A percentile compares a stretch with the other conserved stretches of the same genome.
These are phyloP conservation scores for Paecilomyces niveus DNA, from an alignment of 2,329 filamentous ascomycete genomes.

Conservation along the genomic window DNA sequence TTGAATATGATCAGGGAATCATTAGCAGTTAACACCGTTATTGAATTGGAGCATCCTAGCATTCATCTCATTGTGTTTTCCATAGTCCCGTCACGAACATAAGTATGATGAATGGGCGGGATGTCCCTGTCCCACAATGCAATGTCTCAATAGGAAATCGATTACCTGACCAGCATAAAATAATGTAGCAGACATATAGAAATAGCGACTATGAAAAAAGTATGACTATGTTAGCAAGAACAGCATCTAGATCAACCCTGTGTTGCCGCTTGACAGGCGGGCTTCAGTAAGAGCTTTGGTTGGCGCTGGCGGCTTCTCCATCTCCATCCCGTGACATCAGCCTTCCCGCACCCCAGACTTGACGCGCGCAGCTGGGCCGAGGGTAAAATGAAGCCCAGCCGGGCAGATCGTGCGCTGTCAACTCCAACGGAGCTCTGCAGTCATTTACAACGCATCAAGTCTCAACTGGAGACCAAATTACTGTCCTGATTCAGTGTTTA, in stretches of 20 bases:
- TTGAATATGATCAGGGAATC: too few species aligned
- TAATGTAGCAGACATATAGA: neutral
- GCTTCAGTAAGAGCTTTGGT: neutral
- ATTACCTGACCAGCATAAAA: neutral
- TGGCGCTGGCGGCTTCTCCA: slow-evolving; percentile 1
- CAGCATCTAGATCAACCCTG: neutral
- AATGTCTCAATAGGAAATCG: neutral
- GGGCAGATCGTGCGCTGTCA: slow-evolving; percentile 1
- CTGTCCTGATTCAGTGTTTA: neutral
- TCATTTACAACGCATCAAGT: neutral
- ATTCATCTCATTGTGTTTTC: neutral
- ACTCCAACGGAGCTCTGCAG: slow-evolving; percentile 1
- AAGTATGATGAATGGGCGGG: neutral
- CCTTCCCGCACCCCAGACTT: slow-evolving; percentile 18
- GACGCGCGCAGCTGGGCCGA: slow-evolving; percentile 19
- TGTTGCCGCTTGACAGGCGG: neutral
- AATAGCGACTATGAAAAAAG: neutral
- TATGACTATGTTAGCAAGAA: neutral
- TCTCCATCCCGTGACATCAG: slow-evolving; percentile 23
- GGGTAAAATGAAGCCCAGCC: slow-evolving; percentile 22
- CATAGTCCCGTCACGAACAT: neutral
- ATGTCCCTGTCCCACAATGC: too few species aligned
- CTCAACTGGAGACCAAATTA: neutral
- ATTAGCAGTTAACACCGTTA: neutral
- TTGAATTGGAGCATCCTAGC: neutral